Evolutionary conservation across 2,329 filamentous ascomycete species (phyloP).

Genomic region (Scedosporium minutisporum): DNA sequence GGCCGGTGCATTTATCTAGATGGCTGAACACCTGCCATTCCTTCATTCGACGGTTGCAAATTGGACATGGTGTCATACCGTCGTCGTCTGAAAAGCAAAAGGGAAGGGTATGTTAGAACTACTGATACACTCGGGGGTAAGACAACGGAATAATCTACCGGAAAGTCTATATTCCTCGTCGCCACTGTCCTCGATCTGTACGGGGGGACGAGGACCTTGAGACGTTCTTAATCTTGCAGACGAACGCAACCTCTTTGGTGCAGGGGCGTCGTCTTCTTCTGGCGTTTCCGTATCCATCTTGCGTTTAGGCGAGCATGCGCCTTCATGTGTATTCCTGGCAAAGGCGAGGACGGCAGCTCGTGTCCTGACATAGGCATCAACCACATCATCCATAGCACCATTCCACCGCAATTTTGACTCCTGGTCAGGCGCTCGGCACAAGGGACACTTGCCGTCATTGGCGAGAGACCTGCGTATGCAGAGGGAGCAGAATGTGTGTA

Average conservation of each 20-base stretch:
- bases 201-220: conserved; percentile 9
- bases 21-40: conserved; percentile 68
- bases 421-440: conserved; percentile 71
- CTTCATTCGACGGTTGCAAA: conserved; percentile 74
- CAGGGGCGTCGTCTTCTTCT: conserved; percentile 12
- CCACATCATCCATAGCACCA: conserved; percentile 74
- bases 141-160: not conserved
- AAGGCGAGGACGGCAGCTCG: conserved; percentile 26
- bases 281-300: conserved; percentile 28
- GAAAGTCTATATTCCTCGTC: conserved; percentile 20
- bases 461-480: conserved; percentile 85
- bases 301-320: conserved; percentile 37
- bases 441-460: conserved; percentile 76
- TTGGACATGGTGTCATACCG: conserved; percentile 73
- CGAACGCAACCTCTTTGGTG: conserved; percentile 40
- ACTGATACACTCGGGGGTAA: conserved; percentile 10
- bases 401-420: conserved; percentile 79
- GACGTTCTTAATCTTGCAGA: conserved; percentile 39
- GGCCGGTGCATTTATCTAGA: conserved; percentile 54
- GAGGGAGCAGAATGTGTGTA: conserved; percentile 91
- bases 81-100: conserved; percentile 28
- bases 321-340: not conserved
- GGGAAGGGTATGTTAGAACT: not conserved
- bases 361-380: conserved; percentile 64
- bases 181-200: conserved; percentile 11